Base-by-base conservation (phyloP, 176 grass and related monocot genomes). In the Oryza meyeriana region DNA sequence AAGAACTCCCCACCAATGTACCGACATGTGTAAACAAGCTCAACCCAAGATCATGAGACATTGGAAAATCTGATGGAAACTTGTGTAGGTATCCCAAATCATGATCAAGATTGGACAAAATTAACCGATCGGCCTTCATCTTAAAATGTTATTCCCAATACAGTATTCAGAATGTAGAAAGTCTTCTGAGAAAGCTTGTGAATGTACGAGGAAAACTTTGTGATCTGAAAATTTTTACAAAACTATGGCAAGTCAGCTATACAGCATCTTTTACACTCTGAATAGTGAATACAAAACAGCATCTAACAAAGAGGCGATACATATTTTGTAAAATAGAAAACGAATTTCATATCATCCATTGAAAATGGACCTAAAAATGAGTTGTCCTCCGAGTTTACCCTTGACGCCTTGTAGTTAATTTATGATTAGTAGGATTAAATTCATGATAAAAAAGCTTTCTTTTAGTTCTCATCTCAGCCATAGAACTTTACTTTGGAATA, bases 21-120 rank as follows among this genome's bases (percentile, higher is more conserved):
- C 91, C 69, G 1, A 90, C 87, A 69, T 95, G 83, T 34, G 89
- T 89, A 26, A 92, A 72, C 74, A 94, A 29, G 52, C 30, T 81
- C 57, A 92, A 64, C 20, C 90, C 87, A 39, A 95, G 85, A 57
- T 82, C 90, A 70, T 89, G 86, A 63, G 87, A 89, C 71, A 92
- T 68, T 61, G 90, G 79, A 6, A 85, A 85, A 41, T 99, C 96
- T 58, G 87, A 61, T 2, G 80, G 85, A 22, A 94, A 86, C 79
- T 84, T 86, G 52, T 88, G 65, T n/a, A 88, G 30, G 17, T 71
- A 85, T 72, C 68, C 63, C 29, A 78, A 83, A 78, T 78, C 86
- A 84, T 90, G 74, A 77, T 85, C 93, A 26, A 91, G 4, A 71
- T 72, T 92, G 83, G 89, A 65, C 24, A 90, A 75, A n/a, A 90